phyloP scores from a whole-genome alignment of 2,329 filamentous ascomycete genomes.

The Phaeosphaeriaceae sp. region DNA sequence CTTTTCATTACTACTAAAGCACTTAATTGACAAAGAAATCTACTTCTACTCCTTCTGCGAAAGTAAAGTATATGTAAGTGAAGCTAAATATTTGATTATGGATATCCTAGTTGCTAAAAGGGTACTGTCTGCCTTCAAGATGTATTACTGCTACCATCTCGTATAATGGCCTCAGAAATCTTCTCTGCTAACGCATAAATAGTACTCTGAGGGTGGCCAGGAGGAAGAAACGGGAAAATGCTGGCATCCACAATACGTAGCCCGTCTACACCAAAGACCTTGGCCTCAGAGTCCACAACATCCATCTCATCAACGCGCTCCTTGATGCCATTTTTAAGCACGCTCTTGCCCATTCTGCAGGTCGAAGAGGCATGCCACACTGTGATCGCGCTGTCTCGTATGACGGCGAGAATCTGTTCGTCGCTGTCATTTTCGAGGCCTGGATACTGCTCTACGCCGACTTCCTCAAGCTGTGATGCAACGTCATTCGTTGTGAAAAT shows the following conservation, averaged over 20 bases:
- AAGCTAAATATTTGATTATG: background rate
- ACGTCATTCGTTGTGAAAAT: constrained; percentile 31
- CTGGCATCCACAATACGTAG: constrained; percentile 44
- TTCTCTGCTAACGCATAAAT: constrained; percentile 42
- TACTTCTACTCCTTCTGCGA: too few species aligned
- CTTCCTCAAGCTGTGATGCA: constrained; percentile 8
- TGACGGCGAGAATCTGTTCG: constrained; percentile 30
- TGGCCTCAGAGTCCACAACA: constrained; percentile 44
- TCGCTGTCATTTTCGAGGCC: constrained; percentile 28
- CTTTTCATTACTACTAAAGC: too few species aligned
- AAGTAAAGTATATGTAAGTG: too few species aligned
- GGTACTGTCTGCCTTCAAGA: background rate
- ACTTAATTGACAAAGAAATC: too few species aligned
- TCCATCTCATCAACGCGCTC: constrained; percentile 28
- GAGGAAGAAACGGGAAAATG: constrained; percentile 41
- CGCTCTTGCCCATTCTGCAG: constrained; percentile 31
- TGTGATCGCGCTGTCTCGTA: constrained; percentile 20
- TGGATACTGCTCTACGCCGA: constrained; percentile 33
- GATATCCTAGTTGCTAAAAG: background rate
- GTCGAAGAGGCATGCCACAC: constrained; percentile 30
- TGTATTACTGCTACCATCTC: background rate
- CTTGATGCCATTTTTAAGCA: background rate
- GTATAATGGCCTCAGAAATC: constrained; percentile 26
- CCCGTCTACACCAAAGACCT: constrained; percentile 39
- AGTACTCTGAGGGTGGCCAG: constrained; percentile 43